Percentiles rank a stretch among this genome's conserved stretches.
Conservation (phyloP, 2,329 filamentous ascomycete genomes). For the Trichophyton schoenleinii region DNA sequence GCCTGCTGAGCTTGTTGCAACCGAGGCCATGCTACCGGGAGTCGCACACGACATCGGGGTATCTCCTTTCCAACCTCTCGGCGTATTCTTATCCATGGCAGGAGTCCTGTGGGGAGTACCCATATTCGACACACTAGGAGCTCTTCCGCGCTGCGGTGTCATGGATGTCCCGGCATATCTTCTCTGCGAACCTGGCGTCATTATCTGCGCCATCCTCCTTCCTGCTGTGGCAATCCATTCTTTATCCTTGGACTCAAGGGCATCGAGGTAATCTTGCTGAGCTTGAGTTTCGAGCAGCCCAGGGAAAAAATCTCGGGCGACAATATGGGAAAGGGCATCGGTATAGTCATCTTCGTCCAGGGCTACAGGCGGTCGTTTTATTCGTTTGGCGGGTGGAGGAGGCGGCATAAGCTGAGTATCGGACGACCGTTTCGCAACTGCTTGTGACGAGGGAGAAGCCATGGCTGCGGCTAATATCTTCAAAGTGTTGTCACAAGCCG, state of each 20-base stretch:
- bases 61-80: conserved; percentile 53
- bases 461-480: background rate
- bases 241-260: conserved; percentile 70
- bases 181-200: conserved; percentile 58
- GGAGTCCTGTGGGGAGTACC: background rate
- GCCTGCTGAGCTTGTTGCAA: conserved; percentile 26
- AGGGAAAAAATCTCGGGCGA: conserved; percentile 92
- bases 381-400: conserved; percentile 70
- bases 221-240: conserved; percentile 78
- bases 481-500: background rate
- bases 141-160: conserved; percentile 24
- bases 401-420: conserved; percentile 66
- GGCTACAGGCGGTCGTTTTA: conserved; percentile 77
- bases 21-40: conserved; percentile 28
- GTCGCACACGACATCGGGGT: conserved; percentile 49
- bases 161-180: conserved; percentile 27
- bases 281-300: conserved; percentile 74
- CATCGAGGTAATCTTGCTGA: conserved; percentile 85
- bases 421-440: conserved; percentile 24
- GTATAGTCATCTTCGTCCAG: conserved; percentile 93
- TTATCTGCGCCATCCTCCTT: conserved; percentile 58
- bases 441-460: conserved; percentile 20
- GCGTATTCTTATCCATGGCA: conserved; percentile 40
- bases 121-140: conserved; percentile 15
- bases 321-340: conserved; percentile 80